Conservation (phyloP, 1,284 basidiomycete species). For the Cerioporus squamosus region DNA sequence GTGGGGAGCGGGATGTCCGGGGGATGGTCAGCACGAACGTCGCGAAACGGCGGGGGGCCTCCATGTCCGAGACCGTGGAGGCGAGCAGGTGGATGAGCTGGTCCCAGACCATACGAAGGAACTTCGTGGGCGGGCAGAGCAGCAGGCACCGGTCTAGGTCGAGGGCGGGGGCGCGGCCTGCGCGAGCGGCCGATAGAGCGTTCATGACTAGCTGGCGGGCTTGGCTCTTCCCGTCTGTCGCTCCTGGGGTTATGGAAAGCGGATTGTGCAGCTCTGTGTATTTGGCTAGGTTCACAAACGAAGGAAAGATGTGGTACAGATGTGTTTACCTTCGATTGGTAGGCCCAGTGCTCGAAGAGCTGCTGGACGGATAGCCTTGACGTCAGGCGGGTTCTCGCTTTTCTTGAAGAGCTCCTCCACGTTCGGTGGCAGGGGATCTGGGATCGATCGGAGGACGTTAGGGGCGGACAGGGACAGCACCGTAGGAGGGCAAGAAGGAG, state of each 20-base stretch:
- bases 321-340: conserved; percentile 42
- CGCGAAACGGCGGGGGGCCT: conserved; percentile 58
- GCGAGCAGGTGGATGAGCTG: conserved; percentile 13
- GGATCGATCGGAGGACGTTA: conserved; percentile 55
- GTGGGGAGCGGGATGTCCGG: conserved; percentile 51
- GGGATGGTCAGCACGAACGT: conserved; percentile 69
- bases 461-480: conserved; percentile 68
- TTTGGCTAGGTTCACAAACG: background rate
- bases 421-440: conserved; percentile 36
- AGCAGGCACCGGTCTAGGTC: conserved; percentile 68
- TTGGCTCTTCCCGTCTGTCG: conserved; percentile 43
- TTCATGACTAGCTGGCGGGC: conserved; percentile 55
- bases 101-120: conserved; percentile 53
- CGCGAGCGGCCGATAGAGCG: conserved; percentile 55
- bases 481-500: conserved; percentile 64
- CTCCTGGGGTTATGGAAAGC: conserved; percentile 18
- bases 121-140: conserved; percentile 56
- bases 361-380: conserved; percentile 39
- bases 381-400: too few relatives aligned
- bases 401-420: conserved; percentile 27
- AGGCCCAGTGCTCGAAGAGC: conserved; percentile 48
- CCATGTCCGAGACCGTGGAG: conserved; percentile 44
- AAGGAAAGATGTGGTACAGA: too few relatives aligned
- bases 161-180: conserved; percentile 63
- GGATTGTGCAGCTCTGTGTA: conserved; percentile 9